These are phyloP conservation scores for Coprinopsis marcescibilis DNA, from an alignment of 768 basidiomycete species.

Conservation along the genomic window DNA sequence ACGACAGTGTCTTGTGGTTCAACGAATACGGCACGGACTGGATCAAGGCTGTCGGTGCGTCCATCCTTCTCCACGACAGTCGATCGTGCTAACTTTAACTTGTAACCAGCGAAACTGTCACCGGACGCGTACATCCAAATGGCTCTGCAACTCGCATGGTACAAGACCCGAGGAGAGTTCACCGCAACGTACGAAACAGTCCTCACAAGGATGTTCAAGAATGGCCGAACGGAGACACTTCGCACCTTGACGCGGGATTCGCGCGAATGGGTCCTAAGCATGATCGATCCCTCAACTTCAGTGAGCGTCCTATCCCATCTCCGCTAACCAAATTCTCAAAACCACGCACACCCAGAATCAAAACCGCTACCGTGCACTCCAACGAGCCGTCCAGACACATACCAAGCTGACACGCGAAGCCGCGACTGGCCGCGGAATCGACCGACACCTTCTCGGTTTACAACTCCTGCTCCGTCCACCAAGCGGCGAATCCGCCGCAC, in stretches of 20 bases:
- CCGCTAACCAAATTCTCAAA: not conserved
- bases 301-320: constrained; percentile 27
- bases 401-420: constrained; percentile 68
- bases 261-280: constrained; percentile 69
- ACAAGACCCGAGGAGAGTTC: constrained; percentile 65
- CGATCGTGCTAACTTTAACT: not conserved
- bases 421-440: constrained; percentile 77
- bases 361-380: constrained; percentile 43
- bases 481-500: constrained; percentile 46
- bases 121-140: constrained; percentile 91
- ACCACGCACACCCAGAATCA: constrained; percentile 25
- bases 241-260: constrained; percentile 70
- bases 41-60: constrained; percentile 72
- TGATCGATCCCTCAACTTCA: constrained; percentile 49
- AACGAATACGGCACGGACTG: constrained; percentile 79
- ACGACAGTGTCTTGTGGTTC: constrained; percentile 80
- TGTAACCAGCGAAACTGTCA: constrained; percentile 32
- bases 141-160: constrained; percentile 89
- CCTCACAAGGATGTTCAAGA: constrained; percentile 78
- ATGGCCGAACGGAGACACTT: constrained; percentile 88
- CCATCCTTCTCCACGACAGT: not conserved
- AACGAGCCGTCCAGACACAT: constrained; percentile 66
- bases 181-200: constrained; percentile 94
- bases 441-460: constrained; percentile 87
- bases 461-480: constrained; percentile 53